These are phyloP conservation scores for Penicillium maclennaniae DNA, from an alignment of 495 filamentous ascomycete species.

Conservation along the genomic window DNA sequence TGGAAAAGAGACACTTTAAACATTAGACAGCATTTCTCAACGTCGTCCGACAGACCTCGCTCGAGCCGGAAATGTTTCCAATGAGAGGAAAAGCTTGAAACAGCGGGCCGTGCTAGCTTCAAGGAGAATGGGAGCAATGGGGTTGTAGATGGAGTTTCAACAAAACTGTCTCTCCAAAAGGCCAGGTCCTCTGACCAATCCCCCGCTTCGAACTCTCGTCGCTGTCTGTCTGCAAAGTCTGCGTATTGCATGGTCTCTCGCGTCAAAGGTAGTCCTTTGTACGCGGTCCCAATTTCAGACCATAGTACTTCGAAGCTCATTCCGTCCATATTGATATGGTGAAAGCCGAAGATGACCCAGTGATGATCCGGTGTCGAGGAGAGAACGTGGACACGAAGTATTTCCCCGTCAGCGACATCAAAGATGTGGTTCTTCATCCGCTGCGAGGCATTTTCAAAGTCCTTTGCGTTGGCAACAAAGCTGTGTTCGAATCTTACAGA, in stretches of 20 bases:
- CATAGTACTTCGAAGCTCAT: conserved; percentile 35
- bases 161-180: conserved; percentile 37
- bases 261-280: conserved; percentile 21
- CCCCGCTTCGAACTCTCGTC: conserved; percentile 14
- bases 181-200: conserved; percentile 16
- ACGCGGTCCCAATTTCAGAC: conserved; percentile 37
- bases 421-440: conserved; percentile 23
- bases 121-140: conserved; percentile 36
- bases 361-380: conserved; percentile 11
- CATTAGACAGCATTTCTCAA: conserved; percentile 10
- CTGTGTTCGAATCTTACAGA: conserved; percentile 15
- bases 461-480: conserved; percentile 5
- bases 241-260: conserved; percentile 18
- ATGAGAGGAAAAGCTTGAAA: conserved; percentile 2
- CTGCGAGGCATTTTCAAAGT: conserved; percentile 9
- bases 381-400: conserved; percentile 26
- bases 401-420: conserved; percentile 30
- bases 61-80: conserved; percentile 13
- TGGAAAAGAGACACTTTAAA: conserved; percentile 38
- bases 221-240: conserved; percentile 25
- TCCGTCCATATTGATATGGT: conserved; percentile 51
- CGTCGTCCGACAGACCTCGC: conserved; percentile 2
- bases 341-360: conserved; percentile 33
- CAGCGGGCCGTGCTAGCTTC: conserved; percentile 4
- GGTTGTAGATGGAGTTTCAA: conserved; percentile 20